Evolutionary conservation across 495 filamentous ascomycete genomes (phyloP), one percentile per base, ranked within the genome.

Genomic region (Podospora bellae-mahoneyi): DNA sequence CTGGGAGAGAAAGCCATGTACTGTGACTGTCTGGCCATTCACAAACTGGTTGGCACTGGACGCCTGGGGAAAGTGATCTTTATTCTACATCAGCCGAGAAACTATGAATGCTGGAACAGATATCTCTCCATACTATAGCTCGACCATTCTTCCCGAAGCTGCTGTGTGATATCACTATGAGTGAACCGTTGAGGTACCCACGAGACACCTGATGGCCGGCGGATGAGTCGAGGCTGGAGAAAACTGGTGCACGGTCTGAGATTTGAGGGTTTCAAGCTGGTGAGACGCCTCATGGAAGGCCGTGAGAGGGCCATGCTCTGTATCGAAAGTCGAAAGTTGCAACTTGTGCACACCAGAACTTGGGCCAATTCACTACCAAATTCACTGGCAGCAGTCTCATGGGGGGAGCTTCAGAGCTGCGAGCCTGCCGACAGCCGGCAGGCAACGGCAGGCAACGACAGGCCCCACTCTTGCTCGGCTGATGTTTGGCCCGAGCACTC

Each of bases 1-100:
- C 53, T 79, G 78, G 18, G 85, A 84, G 4, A 97, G 80, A 71
- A 92, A 96, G 61, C 93, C 93, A 76, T 92, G 85, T 16, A 96
- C 75, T 5, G 82, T 79, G 19, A 93, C 86, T 44, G 83, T 73
- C 23, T 81, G 69, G 56, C 84, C 89, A 15, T 64, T 58, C 34
- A 34, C 74, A 53, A 72, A 76, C 15, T 80, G 77, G 60, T 74
- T 65, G 4, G 75, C 63, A 20, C 79, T 69, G 48, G 88, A 83
- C 3, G 82, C 77, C 48, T 73, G 70, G 4, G 84, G 83, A 65
- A 90, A 86, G 32, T 81, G 73, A 65, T 88, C 88, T 88, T 28
- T 58, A 20, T 5, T 48, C 66, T 54, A 62, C 20, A 18, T 18
- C n/a, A 28, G 62, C 34, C 27, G 23, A 19, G 7, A 6, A 28